Base-by-base conservation (phyloP, 106 monocot species). In the Dendrobium chrysotoxum region DNA sequence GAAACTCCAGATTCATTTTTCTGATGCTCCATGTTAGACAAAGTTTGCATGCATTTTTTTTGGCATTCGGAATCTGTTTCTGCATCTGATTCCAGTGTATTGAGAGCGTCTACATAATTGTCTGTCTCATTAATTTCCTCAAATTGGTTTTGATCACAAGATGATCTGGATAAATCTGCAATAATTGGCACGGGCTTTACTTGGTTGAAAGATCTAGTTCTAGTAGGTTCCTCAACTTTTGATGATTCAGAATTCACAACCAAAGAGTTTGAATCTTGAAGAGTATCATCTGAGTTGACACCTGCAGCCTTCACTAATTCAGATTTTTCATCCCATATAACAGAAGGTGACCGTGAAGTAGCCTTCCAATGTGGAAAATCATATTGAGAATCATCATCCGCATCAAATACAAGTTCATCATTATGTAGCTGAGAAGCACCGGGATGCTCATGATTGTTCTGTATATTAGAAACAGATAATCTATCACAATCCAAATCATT, bases 31-130 rank as follows among this genome's bases (percentile, higher is more conserved):
- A 30, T 82, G 47, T 80, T 80, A 28, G 66, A 75, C 44, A 77
- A 30, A 71, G 79, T 78, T 47, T 95, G 91, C 47, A 85, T 88
- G 79, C 92, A 93, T 76, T 95, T 93, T 66, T 89, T 86, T 75
- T 93, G 76, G 47, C 47, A 47, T 0, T 76, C 76, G 28, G 47
- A 76, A 57, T 83, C 83, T n/a, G 86, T 86, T 75, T 92, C 92
- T 54, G 79, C 77, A 68, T 92, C 92, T 41, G 86, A 88, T 74
- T 92, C 89, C 75, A 92, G 79, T 5, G 84, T 86, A 78, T 87
- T 89, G 40, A 77, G 71, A n/a, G 92, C 92, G 86, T 89, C 92
- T 40, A 89, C 82, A 70, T 88, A 92, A 81, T 89, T 92, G 11
- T 92, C 92, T 38, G 88, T 79, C 26, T 89, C 89, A 77, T 84